phyloP scores from a whole-genome alignment of 805 yeast species.

The Schizosaccharomyces octosporus region DNA sequence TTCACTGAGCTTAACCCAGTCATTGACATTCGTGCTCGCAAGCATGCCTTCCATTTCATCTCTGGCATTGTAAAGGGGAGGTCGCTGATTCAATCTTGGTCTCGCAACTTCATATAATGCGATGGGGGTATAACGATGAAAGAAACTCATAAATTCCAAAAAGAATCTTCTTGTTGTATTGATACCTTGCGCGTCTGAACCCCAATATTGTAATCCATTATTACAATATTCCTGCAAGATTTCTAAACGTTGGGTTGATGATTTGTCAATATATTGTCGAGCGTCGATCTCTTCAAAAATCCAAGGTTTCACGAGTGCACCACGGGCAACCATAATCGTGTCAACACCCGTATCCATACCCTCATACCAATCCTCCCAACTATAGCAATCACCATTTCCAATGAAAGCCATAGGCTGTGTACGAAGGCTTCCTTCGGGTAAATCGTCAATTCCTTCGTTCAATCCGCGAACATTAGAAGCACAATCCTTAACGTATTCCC shows the following conservation, averaged over 20 bases:
- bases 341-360: constrained; percentile 52
- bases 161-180: constrained; percentile 66
- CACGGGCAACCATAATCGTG: constrained; percentile 92
- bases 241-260: constrained; percentile 71
- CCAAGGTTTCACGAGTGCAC: constrained; percentile 97
- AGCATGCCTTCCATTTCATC: constrained; percentile 74
- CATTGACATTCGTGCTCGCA: constrained; percentile 63
- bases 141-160: constrained; percentile 85
- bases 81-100: constrained; percentile 74
- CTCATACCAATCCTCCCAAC: constrained; percentile 67
- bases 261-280: constrained; percentile 70
- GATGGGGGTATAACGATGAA: constrained; percentile 82
- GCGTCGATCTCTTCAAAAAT: constrained; percentile 85
- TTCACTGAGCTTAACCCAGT: constrained; percentile 90
- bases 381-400: constrained; percentile 86
- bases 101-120: constrained; percentile 79
- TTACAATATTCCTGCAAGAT: constrained; percentile 43
- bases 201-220: constrained; percentile 90
- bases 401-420: constrained; percentile 45
- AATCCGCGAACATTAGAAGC: constrained; percentile 26
- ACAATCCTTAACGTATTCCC: constrained; percentile 64
- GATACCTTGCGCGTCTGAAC: constrained; percentile 84
- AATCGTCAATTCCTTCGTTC: constrained; percentile 21
- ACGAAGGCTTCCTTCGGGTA: constrained; percentile 15
- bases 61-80: constrained; percentile 82